Conservation (phyloP, 768 basidiomycete genomes). For the Boletus rubropictus region DNA sequence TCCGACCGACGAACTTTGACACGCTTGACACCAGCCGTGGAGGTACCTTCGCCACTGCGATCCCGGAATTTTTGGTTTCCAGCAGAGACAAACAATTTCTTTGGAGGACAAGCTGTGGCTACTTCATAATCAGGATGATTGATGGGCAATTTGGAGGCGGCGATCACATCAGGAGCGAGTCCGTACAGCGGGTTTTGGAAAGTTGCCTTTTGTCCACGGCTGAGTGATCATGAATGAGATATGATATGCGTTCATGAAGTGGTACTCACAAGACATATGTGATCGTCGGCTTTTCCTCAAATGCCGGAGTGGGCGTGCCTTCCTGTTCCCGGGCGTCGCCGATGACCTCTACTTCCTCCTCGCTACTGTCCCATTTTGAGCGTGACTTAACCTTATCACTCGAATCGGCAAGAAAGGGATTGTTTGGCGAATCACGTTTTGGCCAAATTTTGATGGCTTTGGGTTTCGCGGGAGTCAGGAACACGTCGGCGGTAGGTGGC, state of each 20-base stretch:
- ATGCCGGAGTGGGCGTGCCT: conserved; percentile 34
- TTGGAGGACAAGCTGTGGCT: conserved; percentile 47
- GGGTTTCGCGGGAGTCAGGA: conserved; percentile 39
- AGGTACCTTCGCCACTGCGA: conserved; percentile 16
- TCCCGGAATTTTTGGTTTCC: conserved; percentile 28
- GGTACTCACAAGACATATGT: conserved; percentile 68
- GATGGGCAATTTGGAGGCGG: conserved; percentile 48
- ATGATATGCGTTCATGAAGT: not conserved
- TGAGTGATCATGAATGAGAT: conserved; percentile 23
- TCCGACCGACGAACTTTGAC: conserved; percentile 5
- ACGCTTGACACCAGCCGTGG: conserved; percentile 14
- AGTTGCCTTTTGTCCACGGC: conserved; percentile 60
- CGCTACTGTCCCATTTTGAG: conserved; percentile 31
- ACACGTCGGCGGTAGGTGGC: conserved; percentile 12
- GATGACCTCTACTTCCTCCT: conserved; percentile 32
- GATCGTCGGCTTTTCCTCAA: conserved; percentile 55
- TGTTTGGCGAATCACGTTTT: conserved; percentile 60
- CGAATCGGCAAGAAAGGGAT: conserved; percentile 56
- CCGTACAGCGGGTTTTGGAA: conserved; percentile 63
- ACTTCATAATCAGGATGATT: conserved; percentile 65
- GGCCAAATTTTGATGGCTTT: conserved; percentile 32
- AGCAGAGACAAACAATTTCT: conserved; percentile 42
- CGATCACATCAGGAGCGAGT: conserved; percentile 36
- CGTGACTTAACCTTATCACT: conserved; percentile 14
- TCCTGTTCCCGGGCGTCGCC: conserved; percentile 31